Base-by-base conservation (phyloP, 2,329 filamentous ascomycete genomes). In the Periconia macrospinosa region DNA sequence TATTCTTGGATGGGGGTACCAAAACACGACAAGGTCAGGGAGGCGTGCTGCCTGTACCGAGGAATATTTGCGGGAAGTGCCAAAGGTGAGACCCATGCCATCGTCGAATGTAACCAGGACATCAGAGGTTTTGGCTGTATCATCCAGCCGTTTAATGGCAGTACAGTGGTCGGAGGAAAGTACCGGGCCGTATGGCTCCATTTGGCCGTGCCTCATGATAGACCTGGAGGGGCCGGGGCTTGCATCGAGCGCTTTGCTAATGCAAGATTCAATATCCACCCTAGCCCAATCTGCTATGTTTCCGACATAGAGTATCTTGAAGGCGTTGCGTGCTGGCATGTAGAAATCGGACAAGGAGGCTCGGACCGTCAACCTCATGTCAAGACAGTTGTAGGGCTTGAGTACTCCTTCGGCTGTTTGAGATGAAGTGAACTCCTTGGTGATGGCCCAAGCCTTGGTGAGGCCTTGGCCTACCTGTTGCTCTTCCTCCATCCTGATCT, bases 1-100 rank as follows among this genome's bases (percentile, higher is more conserved):
- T 20, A 49, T 40, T 17, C 59, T 52, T 19, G 57, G 54, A 41
- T 53, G 53, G 18, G 56, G 51, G 45, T 74, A 65, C 47, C 66
- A 72, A 54, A 72, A 63, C 15, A 74, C 56, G 2, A 67, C 68
- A 11, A 74, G 62, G 45, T 74, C 69, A 42, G 70, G 64, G 27
- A 60, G 49, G 14, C 18, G 42, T 30, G 58, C 27, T 41, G 58
- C 30, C 41, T 44, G 19, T 8, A 40, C 42, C n/a, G 55, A 49
- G 20, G 45, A 30, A 35, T 55, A 41, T 40, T 52, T 41, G 17
- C 33, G 49, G 11, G 55, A 49, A 11, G 50, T 47, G 11, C 57
- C 62, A 27, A 72, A 55, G 11, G 55, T 56, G 43, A 72, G 48
- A 18, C 65, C 54, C 43, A 55, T 58, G 15, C 63, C 67, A 43